Conservation (phyloP, 495 filamentous ascomycete genomes). For the Talaromyces wortmannii region DNA sequence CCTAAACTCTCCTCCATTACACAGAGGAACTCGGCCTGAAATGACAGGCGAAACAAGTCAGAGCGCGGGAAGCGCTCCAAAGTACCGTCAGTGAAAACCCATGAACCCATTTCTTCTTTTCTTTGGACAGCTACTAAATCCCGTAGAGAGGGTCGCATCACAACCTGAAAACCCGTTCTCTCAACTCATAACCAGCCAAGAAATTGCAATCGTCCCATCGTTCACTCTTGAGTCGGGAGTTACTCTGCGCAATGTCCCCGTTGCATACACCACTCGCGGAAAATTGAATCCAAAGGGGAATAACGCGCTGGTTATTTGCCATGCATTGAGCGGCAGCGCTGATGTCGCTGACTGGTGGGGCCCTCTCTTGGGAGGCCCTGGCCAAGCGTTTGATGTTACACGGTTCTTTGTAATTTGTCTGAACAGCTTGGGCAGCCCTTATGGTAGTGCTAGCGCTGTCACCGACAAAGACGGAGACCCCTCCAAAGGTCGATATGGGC, state of each 20-base stretch:
- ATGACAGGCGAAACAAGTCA: background rate
- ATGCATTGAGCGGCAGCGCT: conserved; percentile 91
- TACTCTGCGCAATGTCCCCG: conserved; percentile 76
- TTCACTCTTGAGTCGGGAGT: conserved; percentile 94
- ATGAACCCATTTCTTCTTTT: conserved; percentile 3
- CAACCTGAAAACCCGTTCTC: conserved; percentile 94
- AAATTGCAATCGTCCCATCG: conserved; percentile 74
- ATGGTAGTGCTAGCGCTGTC: conserved; percentile 92
- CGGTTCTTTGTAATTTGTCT: conserved; percentile 93
- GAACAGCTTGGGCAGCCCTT: conserved; percentile 94
- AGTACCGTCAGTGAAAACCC: conserved; percentile 37
- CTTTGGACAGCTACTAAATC: conserved; percentile 47
- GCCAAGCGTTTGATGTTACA: conserved; percentile 85
- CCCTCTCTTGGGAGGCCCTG: conserved; percentile 80
- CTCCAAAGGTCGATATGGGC: conserved; percentile 73
- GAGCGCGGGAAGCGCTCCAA: background rate
- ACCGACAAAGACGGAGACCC: conserved; percentile 77
- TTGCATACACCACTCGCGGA: conserved; percentile 88
- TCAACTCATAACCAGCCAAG: conserved; percentile 76
- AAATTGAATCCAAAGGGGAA: conserved; percentile 65
- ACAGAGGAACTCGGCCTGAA: background rate
- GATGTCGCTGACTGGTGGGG: conserved; percentile 99
- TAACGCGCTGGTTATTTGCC: conserved; percentile 96
- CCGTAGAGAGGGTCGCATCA: conserved; percentile 54
- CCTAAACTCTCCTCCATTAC: too few species aligned